Base-by-base conservation (phyloP, 2,329 filamentous ascomycete genomes). In the Paraconiothyrium brasiliense region DNA sequence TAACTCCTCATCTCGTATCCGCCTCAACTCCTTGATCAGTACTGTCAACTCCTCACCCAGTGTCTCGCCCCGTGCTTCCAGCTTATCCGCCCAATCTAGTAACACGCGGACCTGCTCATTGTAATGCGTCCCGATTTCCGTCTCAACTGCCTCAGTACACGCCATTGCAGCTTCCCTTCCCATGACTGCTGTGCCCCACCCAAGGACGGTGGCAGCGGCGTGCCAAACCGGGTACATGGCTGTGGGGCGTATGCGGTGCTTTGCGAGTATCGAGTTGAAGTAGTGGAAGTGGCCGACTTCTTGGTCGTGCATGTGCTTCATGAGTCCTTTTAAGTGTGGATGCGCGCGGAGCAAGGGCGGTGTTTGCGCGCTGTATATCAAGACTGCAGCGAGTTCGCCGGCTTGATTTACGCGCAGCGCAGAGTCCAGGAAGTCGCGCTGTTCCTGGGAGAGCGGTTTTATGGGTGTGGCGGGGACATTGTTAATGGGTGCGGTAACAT, bases 271-370 rank as follows among this genome's bases (percentile, higher is more conserved):
- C 3, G 83, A 73, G 79, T 97, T 97, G 85, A 98, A 99, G 39
- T 90, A 95, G 4, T 83, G 80, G 70, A 98, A 89, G 79, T 99
- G 95, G 9, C 89, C 90, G 13, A 88, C 93, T 83, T 99, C 95
- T 78, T 99, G 95, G 72, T 95, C 92, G 83, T 97, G 94, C 95
- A 99, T 99, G 85, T 98, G 95, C 71, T 90, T 88, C 93, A 99
- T 97, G 35, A 98, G 82, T 0, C 93, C 91, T 7, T 92, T 90
- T 20, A 99, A 89, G 76, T 97, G 92, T 0, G 95, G 94, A 77
- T 97, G 90, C 4, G 90, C 87, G 67, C 87, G 86, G 59, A 93
- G 84, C 56, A 98, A 82, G n/a, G 90, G 87, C 0, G 94, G 93
- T 0, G 89, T 94, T 79, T 99, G 95, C 1, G 92, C 90, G 1